Conservation (phyloP, 2,329 filamentous ascomycete species). For the Claviceps sp. region DNA sequence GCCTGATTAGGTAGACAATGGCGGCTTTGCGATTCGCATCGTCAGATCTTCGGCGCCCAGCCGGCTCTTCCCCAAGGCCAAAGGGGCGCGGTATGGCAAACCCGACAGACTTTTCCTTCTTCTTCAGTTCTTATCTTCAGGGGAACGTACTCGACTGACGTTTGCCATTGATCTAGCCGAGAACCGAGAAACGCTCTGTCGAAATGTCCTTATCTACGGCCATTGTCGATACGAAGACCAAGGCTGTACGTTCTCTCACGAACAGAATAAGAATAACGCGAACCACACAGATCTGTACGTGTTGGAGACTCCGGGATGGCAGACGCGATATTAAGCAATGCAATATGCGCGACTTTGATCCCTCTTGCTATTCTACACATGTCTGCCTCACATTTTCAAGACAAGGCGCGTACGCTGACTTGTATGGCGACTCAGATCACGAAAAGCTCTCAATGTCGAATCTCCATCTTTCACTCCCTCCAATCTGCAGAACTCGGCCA, state of each 20-base stretch:
- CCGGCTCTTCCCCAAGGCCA: conserved; percentile 39
- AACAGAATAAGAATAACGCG: conserved; percentile 45
- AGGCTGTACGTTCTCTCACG: conserved; percentile 84
- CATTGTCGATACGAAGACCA: conserved; percentile 86
- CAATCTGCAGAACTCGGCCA: conserved; percentile 30
- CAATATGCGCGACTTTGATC: neutral
- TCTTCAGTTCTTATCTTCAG: too few relatives aligned
- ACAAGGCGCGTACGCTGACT: neutral
- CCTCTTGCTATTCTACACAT: neutral
- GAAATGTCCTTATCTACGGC: conserved; percentile 86
- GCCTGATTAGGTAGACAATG: conserved; percentile 25
- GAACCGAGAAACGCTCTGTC: conserved; percentile 81
- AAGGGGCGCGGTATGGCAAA: conserved; percentile 38
- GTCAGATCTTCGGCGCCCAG: conserved; percentile 35
- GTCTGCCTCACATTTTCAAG: neutral
- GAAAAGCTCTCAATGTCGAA: conserved; percentile 84
- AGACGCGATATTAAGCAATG: too few relatives aligned
- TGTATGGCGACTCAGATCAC: conserved; percentile 27
- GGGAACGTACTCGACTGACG: conserved; percentile 3
- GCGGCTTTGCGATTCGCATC: conserved; percentile 31
- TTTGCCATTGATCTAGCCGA: conserved; percentile 29
- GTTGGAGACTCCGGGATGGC: neutral
- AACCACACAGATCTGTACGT: conserved; percentile 38
- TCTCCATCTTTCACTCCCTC: conserved; percentile 87
- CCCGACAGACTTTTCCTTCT: neutral